Percentiles rank a stretch among this genome's conserved stretches.
These are phyloP conservation scores for Parachlorella kessleri DNA, from an alignment of 139 green algal species.

Conservation along the genomic window DNA sequence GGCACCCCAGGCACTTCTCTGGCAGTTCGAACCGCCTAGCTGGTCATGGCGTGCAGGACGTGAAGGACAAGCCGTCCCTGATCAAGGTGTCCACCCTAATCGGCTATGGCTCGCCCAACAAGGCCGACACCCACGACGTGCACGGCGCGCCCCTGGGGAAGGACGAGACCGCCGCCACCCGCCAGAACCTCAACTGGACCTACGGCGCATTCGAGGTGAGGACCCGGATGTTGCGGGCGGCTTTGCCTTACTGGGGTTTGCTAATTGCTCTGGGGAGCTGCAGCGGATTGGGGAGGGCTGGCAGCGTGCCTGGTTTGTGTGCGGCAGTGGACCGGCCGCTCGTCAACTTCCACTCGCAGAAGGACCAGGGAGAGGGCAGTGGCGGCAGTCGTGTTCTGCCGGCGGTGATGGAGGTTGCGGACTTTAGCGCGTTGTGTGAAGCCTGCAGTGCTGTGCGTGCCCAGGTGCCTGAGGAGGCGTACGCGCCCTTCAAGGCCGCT, in stretches of 20 bases:
- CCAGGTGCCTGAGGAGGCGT: slow-evolving; percentile 84
- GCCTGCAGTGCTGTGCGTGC: too few relatives aligned
- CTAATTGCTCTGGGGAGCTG: too few relatives aligned
- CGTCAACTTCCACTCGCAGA: too few relatives aligned
- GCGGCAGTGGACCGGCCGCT: too few relatives aligned
- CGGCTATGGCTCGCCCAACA: slow-evolving; percentile 99
- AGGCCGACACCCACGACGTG: slow-evolving; percentile 96
- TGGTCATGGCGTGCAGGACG: slow-evolving; percentile 57
- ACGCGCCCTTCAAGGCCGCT: slow-evolving; percentile 48
- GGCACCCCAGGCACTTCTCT: too few relatives aligned
- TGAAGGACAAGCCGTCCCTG: slow-evolving; percentile 96
- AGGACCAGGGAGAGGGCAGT: not conserved
- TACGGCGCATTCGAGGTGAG: slow-evolving; percentile 87
- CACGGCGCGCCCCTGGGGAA: slow-evolving; percentile 95
- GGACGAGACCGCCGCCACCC: slow-evolving; percentile 93
- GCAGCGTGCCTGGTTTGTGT: not conserved
- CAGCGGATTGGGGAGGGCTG: too few relatives aligned
- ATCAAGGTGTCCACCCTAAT: slow-evolving; percentile 99
- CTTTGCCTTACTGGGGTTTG: too few relatives aligned
- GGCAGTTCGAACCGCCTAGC: too few relatives aligned
- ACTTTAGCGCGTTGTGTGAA: too few relatives aligned
- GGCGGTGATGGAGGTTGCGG: too few relatives aligned
- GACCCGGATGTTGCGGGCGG: too few relatives aligned
- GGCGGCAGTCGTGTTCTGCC: not conserved
- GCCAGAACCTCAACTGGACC: slow-evolving; percentile 94